Percentiles rank a stretch among this genome's conserved stretches.
These are phyloP conservation scores for Aspergillus pseudoviridinutans DNA, from an alignment of 2,329 filamentous ascomycete species.

Conservation along the genomic window DNA sequence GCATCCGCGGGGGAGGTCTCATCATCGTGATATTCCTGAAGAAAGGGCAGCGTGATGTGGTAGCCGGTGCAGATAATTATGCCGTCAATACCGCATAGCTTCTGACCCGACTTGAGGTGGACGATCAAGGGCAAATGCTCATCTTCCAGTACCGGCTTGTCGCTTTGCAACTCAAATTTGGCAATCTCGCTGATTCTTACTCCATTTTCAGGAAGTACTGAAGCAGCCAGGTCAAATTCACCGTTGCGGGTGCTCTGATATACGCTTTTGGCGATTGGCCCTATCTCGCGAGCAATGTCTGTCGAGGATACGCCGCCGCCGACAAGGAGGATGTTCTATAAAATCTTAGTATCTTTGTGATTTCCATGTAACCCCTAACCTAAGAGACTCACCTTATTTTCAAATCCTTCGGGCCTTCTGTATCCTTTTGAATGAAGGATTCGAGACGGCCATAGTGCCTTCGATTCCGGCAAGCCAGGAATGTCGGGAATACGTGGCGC, in stretches of 20 bases:
- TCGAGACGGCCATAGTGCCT: conserved; percentile 42
- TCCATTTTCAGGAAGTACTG: conserved; percentile 52
- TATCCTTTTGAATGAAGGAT: conserved; percentile 53
- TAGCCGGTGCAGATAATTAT: conserved; percentile 68
- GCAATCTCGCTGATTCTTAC: conserved; percentile 51
- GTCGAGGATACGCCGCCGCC: conserved; percentile 54
- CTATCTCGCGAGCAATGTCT: conserved; percentile 53
- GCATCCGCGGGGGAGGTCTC: conserved; percentile 44
- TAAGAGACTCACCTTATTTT: conserved; percentile 48
- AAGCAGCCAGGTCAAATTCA: conserved; percentile 54
- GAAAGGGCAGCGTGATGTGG: conserved; percentile 63
- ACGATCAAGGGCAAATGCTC: conserved; percentile 49
- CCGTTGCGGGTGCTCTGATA: conserved; percentile 59
- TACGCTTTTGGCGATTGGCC: conserved; percentile 41
- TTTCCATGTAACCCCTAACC: neutral
- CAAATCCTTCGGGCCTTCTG: conserved; percentile 43
- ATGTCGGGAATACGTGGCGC: conserved; percentile 49
- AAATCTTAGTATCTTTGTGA: neutral
- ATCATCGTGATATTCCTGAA: conserved; percentile 51
- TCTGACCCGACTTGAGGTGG: conserved; percentile 51
- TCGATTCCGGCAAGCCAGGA: conserved; percentile 46
- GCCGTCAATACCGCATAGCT: conserved; percentile 54
- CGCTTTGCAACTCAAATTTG: conserved; percentile 38
- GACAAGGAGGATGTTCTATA: conserved; percentile 52
- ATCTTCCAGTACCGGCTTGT: conserved; percentile 7